Percentiles rank a stretch among this genome's conserved stretches.
These are phyloP conservation scores for Leptomonas pyrrhocoris DNA, from an alignment of 208 protist species.

Conservation along the genomic window DNA sequence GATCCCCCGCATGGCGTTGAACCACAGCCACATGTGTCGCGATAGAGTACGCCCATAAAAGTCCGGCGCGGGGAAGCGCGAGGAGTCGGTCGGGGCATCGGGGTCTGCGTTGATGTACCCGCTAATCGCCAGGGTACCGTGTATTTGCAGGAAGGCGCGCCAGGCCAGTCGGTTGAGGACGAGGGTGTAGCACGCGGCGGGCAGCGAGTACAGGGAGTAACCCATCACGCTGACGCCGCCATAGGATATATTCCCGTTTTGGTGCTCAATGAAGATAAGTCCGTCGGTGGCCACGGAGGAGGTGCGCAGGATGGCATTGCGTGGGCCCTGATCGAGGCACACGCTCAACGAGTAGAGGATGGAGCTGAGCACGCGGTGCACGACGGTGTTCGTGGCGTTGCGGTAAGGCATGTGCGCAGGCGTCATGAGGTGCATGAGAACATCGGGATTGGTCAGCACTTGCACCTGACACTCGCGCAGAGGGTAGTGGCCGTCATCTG, in stretches of 20 bases:
- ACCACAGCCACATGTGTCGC: slow-evolving; percentile 29
- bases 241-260: slow-evolving; percentile 11
- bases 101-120: slow-evolving; percentile 27
- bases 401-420: slow-evolving; percentile 38
- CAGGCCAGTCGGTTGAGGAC: slow-evolving; percentile 34
- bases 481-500: slow-evolving; percentile 24
- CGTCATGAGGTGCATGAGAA: slow-evolving; percentile 45
- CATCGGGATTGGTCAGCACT: slow-evolving; percentile 66
- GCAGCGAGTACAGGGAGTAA: slow-evolving; percentile 15
- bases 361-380: slow-evolving; percentile 53
- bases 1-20: slow-evolving; percentile 26
- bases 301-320: slow-evolving; percentile 1
- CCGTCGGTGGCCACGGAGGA: slow-evolving; percentile 19
- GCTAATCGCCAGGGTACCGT: slow-evolving; percentile 32
- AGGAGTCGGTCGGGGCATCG: slow-evolving; percentile 20
- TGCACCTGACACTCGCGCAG: slow-evolving; percentile 47
- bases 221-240: slow-evolving; percentile 18
- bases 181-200: slow-evolving; percentile 29
- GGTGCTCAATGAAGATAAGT: slow-evolving; percentile 31
- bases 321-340: slow-evolving; percentile 20
- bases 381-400: slow-evolving; percentile 45
- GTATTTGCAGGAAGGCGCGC: slow-evolving; percentile 25
- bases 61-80: slow-evolving; percentile 26
- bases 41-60: slow-evolving; percentile 17
- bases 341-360: slow-evolving; percentile 49